Percentiles rank a stretch among this genome's conserved stretches.
Conservation (phyloP, 495 filamentous ascomycete genomes). For the Antarctomyces pellizariae region DNA sequence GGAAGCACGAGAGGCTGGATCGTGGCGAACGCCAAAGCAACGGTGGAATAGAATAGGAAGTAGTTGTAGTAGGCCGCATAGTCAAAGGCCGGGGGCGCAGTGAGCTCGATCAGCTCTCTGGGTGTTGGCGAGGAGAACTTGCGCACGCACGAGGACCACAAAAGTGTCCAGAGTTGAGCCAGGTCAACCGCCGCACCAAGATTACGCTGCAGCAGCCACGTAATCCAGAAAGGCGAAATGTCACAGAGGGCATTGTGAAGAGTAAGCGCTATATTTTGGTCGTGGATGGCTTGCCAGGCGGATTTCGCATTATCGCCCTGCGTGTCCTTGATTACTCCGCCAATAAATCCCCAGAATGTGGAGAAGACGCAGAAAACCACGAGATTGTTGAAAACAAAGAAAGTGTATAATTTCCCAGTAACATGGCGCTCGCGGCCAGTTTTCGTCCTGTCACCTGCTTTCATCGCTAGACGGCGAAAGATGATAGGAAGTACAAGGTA, state of each 20-base stretch:
- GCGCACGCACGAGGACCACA: constrained; percentile 59
- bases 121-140: constrained; percentile 76
- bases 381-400: constrained; percentile 96
- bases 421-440: constrained; percentile 88
- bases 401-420: constrained; percentile 71
- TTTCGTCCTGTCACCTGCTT: constrained; percentile 70
- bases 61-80: constrained; percentile 94
- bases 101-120: constrained; percentile 78
- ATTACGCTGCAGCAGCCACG: constrained; percentile 79
- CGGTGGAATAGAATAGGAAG: constrained; percentile 83
- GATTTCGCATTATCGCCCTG: constrained; percentile 19
- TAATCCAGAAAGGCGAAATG: constrained; percentile 81
- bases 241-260: constrained; percentile 47
- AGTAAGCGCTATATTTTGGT: constrained; percentile 32
- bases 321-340: constrained; percentile 33
- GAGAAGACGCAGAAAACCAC: constrained; percentile 80
- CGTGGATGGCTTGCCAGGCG: constrained; percentile 43
- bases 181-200: constrained; percentile 79
- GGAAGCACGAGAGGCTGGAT: constrained; percentile 82
- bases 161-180: constrained; percentile 55
- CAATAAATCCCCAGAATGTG: constrained; percentile 48
- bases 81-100: constrained; percentile 79
- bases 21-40: constrained; percentile 65
- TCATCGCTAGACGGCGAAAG: constrained; percentile 61
- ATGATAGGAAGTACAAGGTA: constrained; percentile 78